Conservation (phyloP, 202 grass and related monocot species). For the Sporobolus alterniflorus region DNA sequence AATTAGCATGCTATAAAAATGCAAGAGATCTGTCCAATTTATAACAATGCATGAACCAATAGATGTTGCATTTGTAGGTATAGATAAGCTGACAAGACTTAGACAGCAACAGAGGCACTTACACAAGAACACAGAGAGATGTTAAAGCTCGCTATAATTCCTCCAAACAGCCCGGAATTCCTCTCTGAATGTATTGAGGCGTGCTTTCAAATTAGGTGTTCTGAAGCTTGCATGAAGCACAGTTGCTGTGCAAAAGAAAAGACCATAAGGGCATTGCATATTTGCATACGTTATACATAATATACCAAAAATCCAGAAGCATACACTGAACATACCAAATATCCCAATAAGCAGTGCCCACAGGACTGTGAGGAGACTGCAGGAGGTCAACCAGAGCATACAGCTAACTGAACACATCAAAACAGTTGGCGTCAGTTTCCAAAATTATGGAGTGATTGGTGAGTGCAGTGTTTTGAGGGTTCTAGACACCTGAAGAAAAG, state of each 20-base stretch:
- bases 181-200: slow-evolving; percentile 96
- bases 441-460: background rate
- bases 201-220: slow-evolving; percentile 97
- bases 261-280: slow-evolving; percentile 22
- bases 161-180: slow-evolving; percentile 94
- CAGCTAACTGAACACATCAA: slow-evolving; percentile 76
- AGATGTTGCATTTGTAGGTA: background rate
- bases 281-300: background rate
- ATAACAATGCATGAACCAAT: background rate
- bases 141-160: slow-evolving; percentile 89
- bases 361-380: slow-evolving; percentile 72
- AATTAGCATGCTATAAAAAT: background rate
- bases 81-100: background rate
- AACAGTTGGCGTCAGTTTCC: slow-evolving; percentile 5
- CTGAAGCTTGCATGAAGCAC: slow-evolving; percentile 93
- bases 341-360: slow-evolving; percentile 90
- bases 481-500: slow-evolving; percentile 71
- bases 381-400: slow-evolving; percentile 94
- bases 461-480: background rate
- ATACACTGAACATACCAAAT: slow-evolving; percentile 57
- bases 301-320: background rate
- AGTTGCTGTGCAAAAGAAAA: slow-evolving; percentile 57
- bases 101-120: background rate
- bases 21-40: background rate
- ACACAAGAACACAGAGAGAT: slow-evolving; percentile 24